phyloP scores from a whole-genome alignment of 2,329 filamentous ascomycete species.

The Aciculosporium take region DNA sequence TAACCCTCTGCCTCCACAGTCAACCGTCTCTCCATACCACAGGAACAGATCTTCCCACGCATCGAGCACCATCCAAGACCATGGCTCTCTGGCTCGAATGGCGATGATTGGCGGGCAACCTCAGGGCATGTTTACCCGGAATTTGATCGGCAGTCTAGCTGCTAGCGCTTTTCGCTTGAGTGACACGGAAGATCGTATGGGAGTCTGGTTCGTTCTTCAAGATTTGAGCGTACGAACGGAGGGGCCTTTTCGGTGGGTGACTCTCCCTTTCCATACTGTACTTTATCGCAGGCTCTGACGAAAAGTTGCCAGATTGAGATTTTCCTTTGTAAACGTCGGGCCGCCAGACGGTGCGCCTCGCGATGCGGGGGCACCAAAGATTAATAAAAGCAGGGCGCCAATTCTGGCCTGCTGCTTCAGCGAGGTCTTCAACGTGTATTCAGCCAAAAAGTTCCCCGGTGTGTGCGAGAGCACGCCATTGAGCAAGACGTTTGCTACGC shows the following conservation, averaged over 20 bases:
- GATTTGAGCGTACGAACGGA: conserved; percentile 91
- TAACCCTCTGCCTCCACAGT: conserved; percentile 15
- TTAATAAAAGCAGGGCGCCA: conserved; percentile 65
- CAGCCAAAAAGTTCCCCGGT: conserved; percentile 94
- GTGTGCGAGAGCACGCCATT: conserved; percentile 86
- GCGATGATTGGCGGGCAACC: conserved; percentile 33
- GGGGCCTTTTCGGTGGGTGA: conserved; percentile 64
- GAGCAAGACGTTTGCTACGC: conserved; percentile 83
- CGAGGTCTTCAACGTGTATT: conserved; percentile 83
- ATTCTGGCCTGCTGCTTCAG: conserved; percentile 79
- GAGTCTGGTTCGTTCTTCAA: conserved; percentile 94
- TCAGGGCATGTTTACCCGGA: conserved; percentile 82
- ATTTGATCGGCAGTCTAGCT: conserved; percentile 81
- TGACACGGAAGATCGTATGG: conserved; percentile 65
- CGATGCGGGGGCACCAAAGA: conserved; percentile 24
- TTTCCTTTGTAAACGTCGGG: conserved; percentile 76
- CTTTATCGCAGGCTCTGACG: conserved; percentile 8
- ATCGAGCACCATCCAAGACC: conserved; percentile 17
- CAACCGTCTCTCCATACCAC: conserved; percentile 13
- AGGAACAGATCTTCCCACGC: conserved; percentile 12
- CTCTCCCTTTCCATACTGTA: not conserved
- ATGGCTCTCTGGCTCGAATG: conserved; percentile 18
- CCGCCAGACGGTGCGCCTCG: conserved; percentile 25
- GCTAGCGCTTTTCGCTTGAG: conserved; percentile 77
- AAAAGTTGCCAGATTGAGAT: conserved; percentile 34